Conservation (phyloP, 2,329 filamentous ascomycete genomes). For the Iodosphaeria phyllophila region DNA sequence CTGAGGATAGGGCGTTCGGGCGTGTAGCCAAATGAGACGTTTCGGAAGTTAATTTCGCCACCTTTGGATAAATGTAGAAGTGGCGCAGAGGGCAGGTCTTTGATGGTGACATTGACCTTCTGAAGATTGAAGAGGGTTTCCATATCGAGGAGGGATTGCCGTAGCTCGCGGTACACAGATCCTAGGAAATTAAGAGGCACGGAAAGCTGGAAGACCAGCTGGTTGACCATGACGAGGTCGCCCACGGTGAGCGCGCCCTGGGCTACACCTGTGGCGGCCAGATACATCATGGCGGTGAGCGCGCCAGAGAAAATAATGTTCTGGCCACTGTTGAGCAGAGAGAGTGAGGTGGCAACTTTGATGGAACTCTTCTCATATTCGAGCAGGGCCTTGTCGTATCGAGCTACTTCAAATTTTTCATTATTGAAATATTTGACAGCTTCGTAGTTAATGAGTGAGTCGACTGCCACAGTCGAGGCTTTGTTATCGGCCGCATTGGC, state of each 20-base stretch:
- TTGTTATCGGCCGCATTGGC: conserved; percentile 94
- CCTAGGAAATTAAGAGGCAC: conserved; percentile 95
- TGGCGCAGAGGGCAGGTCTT: conserved; percentile 57
- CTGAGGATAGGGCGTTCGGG: conserved; percentile 71
- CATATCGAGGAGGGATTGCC: conserved; percentile 93
- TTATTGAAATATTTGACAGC: conserved; percentile 99
- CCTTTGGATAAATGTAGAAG: conserved; percentile 54
- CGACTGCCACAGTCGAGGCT: conserved; percentile 85
- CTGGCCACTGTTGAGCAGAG: conserved; percentile 85
- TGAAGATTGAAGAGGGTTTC: conserved; percentile 95
- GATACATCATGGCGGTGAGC: conserved; percentile 94
- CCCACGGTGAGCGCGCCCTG: conserved; percentile 70
- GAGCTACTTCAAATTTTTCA: conserved; percentile 77
- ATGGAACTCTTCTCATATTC: conserved; percentile 89
- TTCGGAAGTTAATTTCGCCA: conserved; percentile 84
- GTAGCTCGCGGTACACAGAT: conserved; percentile 90
- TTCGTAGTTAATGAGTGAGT: conserved; percentile 96
- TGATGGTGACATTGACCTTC: conserved; percentile 81
- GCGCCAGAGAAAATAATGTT: conserved; percentile 94
- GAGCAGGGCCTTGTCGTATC: conserved; percentile 74
- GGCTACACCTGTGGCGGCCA: conserved; percentile 79
- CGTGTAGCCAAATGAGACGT: conserved; percentile 87
- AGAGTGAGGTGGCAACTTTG: conserved; percentile 86
- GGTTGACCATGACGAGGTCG: conserved; percentile 96
- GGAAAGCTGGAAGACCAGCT: conserved; percentile 93